phyloP scores from a whole-genome alignment of 2,329 filamentous ascomycete genomes.

The Dryadomyces quercus-mongolicae region DNA sequence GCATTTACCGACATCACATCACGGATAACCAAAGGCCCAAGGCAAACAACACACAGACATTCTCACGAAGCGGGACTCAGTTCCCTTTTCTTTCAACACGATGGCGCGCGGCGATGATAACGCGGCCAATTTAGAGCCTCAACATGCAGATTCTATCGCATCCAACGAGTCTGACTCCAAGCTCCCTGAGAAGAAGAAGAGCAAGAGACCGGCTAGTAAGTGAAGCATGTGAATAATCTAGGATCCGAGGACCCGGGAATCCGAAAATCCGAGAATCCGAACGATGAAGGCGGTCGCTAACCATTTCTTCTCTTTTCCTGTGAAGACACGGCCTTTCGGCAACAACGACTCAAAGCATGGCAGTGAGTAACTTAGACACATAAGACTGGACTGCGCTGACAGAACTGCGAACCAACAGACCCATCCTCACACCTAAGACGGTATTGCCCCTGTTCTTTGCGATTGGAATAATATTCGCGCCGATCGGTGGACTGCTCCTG shows the following conservation, averaged over 20 bases:
- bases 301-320: not conserved
- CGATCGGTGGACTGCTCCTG: slow-evolving; percentile 76
- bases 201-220: slow-evolving; percentile 78
- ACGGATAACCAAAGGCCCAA: not conserved
- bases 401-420: slow-evolving; percentile 35
- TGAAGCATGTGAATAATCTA: slow-evolving; percentile 6
- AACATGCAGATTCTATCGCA: slow-evolving; percentile 39
- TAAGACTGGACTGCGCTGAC: slow-evolving; percentile 3
- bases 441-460: slow-evolving; percentile 84
- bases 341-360: slow-evolving; percentile 97
- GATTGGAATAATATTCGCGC: slow-evolving; percentile 84
- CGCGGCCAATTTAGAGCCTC: slow-evolving; percentile 20
- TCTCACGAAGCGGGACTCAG: not conserved
- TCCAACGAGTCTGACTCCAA: slow-evolving; percentile 39
- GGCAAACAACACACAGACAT: not conserved
- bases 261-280: slow-evolving; percentile 1
- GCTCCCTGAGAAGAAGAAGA: slow-evolving; percentile 70
- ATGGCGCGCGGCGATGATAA: slow-evolving; percentile 25
- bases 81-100: slow-evolving; percentile 3
- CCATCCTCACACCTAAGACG: slow-evolving; percentile 90
- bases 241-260: too few relatives aligned
- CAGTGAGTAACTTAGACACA: slow-evolving; percentile 50
- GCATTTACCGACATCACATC: not conserved
- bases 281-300: not conserved
- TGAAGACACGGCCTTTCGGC: slow-evolving; percentile 86